Percentiles rank a stretch among this genome's conserved stretches.
phyloP scores from a whole-genome alignment of 306 rosid genomes.

The Comarum palustre region DNA sequence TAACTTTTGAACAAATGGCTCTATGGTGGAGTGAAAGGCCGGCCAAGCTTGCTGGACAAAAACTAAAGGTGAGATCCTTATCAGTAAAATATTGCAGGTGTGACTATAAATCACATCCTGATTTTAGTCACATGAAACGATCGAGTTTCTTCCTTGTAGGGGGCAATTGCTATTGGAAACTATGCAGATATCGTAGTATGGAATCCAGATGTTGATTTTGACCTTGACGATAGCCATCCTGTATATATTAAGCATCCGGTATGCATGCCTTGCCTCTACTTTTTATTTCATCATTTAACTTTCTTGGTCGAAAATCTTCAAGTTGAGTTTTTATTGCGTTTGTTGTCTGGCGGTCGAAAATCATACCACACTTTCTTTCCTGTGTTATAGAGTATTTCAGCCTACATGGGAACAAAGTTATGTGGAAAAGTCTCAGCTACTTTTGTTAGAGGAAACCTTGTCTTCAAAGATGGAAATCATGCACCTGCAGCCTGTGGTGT shows the following conservation, averaged over 20 bases:
- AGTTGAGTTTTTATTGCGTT: neutral
- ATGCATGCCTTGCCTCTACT: slow-evolving; percentile 20
- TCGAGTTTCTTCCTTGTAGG: slow-evolving; percentile 38
- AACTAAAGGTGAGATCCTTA: slow-evolving; percentile 54
- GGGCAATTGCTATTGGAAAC: slow-evolving; percentile 68
- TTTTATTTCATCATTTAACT: neutral
- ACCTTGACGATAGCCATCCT: slow-evolving; percentile 52
- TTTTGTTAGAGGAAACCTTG: slow-evolving; percentile 86
- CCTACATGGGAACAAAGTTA: slow-evolving; percentile 74
- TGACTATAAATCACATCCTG: neutral
- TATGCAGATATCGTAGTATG: slow-evolving; percentile 86
- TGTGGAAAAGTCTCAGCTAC: slow-evolving; percentile 78
- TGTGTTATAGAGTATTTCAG: slow-evolving; percentile 56
- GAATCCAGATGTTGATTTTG: slow-evolving; percentile 80
- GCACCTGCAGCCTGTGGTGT: slow-evolving; percentile 76
- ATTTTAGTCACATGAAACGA: neutral
- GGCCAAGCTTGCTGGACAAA: slow-evolving; percentile 68
- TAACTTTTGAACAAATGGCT: slow-evolving; percentile 69
- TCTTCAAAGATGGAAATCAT: slow-evolving; percentile 63
- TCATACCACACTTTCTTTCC: too few species aligned
- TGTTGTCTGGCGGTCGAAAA: neutral
- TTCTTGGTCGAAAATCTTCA: neutral
- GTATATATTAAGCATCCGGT: slow-evolving; percentile 69
- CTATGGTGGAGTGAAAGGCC: slow-evolving; percentile 92
- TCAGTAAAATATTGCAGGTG: neutral